phyloP scores from a whole-genome alignment of 352 stramenopile species.

The Phytophthora sansomeana region DNA sequence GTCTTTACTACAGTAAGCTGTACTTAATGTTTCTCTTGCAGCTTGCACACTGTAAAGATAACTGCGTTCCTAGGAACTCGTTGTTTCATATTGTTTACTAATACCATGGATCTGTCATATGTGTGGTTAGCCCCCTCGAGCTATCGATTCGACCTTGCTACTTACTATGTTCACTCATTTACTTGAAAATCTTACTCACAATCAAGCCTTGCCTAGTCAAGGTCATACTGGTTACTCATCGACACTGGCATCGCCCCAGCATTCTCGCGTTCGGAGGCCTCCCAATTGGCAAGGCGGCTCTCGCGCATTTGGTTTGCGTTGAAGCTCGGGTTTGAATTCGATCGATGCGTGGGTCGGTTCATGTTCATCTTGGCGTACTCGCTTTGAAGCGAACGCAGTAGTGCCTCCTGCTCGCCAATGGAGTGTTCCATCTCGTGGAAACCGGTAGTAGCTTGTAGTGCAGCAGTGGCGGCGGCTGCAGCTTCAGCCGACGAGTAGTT shows the following conservation, averaged over 20 bases:
- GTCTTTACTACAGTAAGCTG: too few species aligned
- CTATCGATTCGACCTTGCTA: conserved; percentile 6
- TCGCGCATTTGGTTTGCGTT: conserved; percentile 33
- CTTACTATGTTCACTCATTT: conserved; percentile 1
- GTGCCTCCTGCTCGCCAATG: conserved; percentile 57
- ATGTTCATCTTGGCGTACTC: conserved; percentile 41
- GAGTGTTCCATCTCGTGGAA: conserved; percentile 63
- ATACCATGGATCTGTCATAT: too few species aligned
- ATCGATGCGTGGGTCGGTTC: conserved; percentile 12
- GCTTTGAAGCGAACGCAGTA: conserved; percentile 55
- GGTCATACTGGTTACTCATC: conserved; percentile 28
- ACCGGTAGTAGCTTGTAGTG: conserved; percentile 36
- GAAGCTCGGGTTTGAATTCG: conserved; percentile 27
- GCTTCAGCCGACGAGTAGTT: conserved; percentile 37
- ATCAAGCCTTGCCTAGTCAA: conserved; percentile 26
- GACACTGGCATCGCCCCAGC: conserved; percentile 8
- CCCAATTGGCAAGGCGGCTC: conserved; percentile 29
- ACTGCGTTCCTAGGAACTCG: too few species aligned
- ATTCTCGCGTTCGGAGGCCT: conserved; percentile 18
- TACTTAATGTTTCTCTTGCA: too few species aligned
- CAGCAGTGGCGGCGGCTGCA: conserved; percentile 28
- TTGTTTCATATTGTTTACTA: too few species aligned
- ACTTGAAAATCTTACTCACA: conserved; percentile 8
- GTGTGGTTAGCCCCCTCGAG: conserved; percentile 8
- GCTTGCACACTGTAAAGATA: too few species aligned